These are phyloP conservation scores for Tremella yokohamensis DNA, from an alignment of 768 basidiomycete genomes.

Conservation along the genomic window DNA sequence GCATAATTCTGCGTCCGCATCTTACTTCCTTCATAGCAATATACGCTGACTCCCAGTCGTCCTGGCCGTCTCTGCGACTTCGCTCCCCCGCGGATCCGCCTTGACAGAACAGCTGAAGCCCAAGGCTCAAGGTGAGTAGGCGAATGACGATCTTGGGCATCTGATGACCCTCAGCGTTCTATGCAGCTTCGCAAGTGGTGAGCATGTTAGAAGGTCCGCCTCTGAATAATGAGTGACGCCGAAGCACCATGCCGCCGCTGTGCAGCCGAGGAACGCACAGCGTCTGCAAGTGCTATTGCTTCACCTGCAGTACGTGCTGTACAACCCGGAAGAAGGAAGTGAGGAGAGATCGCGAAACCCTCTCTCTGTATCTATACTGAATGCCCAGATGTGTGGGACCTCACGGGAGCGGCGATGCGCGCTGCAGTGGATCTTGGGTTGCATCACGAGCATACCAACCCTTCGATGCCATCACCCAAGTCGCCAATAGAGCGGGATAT, in stretches of 20 bases:
- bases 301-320: slow-evolving; percentile 20
- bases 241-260: background rate
- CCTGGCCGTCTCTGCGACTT: slow-evolving; percentile 13
- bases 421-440: slow-evolving; percentile 16
- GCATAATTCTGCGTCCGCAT: slow-evolving; percentile 7
- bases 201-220: background rate
- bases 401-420: slow-evolving; percentile 16
- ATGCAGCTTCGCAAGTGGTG: background rate
- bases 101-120: background rate
- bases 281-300: slow-evolving; percentile 19
- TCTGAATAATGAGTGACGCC: background rate
- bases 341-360: background rate
- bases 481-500: slow-evolving; percentile 17
- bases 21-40: background rate
- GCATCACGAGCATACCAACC: slow-evolving; percentile 11
- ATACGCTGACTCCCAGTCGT: slow-evolving; percentile 3
- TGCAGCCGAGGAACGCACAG: background rate
- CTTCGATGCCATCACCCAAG: background rate
- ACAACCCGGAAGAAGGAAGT: slow-evolving; percentile 19
- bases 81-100: background rate
- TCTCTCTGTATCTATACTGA: background rate
- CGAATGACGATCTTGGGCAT: background rate
- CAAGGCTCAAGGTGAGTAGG: background rate
- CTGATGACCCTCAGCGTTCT: background rate
- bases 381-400: slow-evolving; percentile 17